Evolutionary conservation across 2,329 filamentous ascomycete species (phyloP).

Genomic region (Blastomyces parvus): DNA sequence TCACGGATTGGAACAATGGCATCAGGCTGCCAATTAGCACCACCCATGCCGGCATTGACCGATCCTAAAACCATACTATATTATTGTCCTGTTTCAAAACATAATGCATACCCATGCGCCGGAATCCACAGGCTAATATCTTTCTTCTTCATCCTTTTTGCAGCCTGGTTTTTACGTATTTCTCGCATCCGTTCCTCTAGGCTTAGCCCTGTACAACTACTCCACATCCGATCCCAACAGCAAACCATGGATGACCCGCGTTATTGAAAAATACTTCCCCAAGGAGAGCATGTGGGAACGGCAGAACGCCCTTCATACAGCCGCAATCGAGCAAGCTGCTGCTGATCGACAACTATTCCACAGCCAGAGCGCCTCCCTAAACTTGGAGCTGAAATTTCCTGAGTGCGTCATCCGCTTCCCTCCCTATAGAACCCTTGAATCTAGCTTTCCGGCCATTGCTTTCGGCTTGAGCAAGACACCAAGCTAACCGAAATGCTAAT

Average conservation of each 20-base stretch:
- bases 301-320: conserved; percentile 52
- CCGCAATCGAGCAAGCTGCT: conserved; percentile 54
- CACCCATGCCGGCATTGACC: background rate
- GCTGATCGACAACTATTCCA: conserved; percentile 53
- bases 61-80: background rate
- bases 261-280: conserved; percentile 49
- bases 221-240: conserved; percentile 30
- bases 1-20: background rate
- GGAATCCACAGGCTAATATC: background rate
- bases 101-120: background rate
- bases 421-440: background rate
- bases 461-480: background rate
- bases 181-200: conserved; percentile 35
- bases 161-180: conserved; percentile 42
- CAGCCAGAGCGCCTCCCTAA: conserved; percentile 32
- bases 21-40: background rate
- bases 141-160: conserved; percentile 7
- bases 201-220: conserved; percentile 36
- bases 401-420: conserved; percentile 47
- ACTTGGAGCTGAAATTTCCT: conserved; percentile 49
- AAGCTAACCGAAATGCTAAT: background rate
- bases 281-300: conserved; percentile 45
- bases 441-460: background rate
- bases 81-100: background rate
- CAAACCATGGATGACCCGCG: conserved; percentile 33